Base-by-base conservation (phyloP, 1,284 basidiomycete genomes). In the Blastosporella zonata region DNA sequence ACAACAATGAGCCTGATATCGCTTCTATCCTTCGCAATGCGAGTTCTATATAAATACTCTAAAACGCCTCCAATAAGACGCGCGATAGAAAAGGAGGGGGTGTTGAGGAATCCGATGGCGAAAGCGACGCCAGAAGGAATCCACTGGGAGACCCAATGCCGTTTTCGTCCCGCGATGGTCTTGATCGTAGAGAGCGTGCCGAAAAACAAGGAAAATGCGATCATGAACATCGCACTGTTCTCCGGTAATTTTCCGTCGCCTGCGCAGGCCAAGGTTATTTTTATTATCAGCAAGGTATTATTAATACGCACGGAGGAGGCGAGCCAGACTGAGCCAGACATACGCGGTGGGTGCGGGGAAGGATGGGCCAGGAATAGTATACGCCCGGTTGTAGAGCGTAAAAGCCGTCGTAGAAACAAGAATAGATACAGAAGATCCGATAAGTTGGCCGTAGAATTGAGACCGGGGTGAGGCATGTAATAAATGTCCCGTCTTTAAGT, bases 321-420 rank as follows among this genome's bases (percentile, higher is more conserved):
- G 80, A 13, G 95, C 95, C 28, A 98, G 83, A 58, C 88, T 87
- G 23, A 98, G 78, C 93, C 93, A 95, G 27, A 84, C 83, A 61
- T 93, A 93, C 3, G 95, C 94, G 0, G 91, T 94, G 0, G 96
- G 95, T 1, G 94, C 94, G 2, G 93, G 91, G 65, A 97, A 98
- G 17, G 87, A 86, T 27, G 93, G 91, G 0, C 93, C 92, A 1
- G 89, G 89, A 54, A 92, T 92, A 22, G 75, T 72, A 66, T 98
- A 98, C 12, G 90, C 90, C 45, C 78, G 80, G 41, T 87, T 89
- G 66, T 98, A 98, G 13, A 97, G 77, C 50, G 80, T 82, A 67
- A 91, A 97, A 7, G 91, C 93, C 1, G 87, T 89, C 1, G 90
- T 82, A 1, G 93, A 93, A 21, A 98, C 87, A 45, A 97, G 64